Conservation (phyloP, 495 filamentous ascomycete species). For the Astrothelium subdiscretum region DNA sequence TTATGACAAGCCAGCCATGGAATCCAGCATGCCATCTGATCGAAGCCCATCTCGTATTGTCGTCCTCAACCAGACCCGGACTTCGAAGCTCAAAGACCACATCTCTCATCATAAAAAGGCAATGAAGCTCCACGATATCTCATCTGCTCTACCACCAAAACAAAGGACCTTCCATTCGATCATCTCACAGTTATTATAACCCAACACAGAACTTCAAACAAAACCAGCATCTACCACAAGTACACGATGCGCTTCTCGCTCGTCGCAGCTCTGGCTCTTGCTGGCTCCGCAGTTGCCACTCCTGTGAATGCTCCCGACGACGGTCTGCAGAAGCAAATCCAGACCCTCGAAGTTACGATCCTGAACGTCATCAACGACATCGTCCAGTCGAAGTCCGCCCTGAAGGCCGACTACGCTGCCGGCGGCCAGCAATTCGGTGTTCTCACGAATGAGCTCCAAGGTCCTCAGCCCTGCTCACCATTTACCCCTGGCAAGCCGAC, state of each 20-base stretch:
- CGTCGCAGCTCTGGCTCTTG: neutral
- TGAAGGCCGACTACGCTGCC: neutral
- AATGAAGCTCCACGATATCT: neutral
- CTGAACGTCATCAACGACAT: conserved; percentile 7
- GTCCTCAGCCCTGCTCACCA: neutral
- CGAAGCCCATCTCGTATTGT: neutral
- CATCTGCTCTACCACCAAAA: neutral
- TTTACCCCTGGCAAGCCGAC: neutral
- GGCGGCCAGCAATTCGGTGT: neutral
- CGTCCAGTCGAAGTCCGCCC: neutral
- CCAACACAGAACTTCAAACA: neutral
- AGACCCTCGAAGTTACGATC: conserved; percentile 4
- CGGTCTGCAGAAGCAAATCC: conserved; percentile 4
- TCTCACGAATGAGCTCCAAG: conserved; percentile 1
- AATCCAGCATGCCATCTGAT: neutral
- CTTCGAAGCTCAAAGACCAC: neutral
- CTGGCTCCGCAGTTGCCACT: neutral
- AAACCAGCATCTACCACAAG: neutral
- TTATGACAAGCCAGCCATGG: neutral
- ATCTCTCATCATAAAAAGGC: neutral
- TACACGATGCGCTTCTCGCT: neutral
- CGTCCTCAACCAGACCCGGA: neutral
- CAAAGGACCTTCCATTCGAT: neutral
- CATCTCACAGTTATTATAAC: neutral
- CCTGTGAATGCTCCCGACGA: neutral